phyloP scores from a whole-genome alignment of 2,329 filamentous ascomycete species.

The Furcasterigmium sp. region DNA sequence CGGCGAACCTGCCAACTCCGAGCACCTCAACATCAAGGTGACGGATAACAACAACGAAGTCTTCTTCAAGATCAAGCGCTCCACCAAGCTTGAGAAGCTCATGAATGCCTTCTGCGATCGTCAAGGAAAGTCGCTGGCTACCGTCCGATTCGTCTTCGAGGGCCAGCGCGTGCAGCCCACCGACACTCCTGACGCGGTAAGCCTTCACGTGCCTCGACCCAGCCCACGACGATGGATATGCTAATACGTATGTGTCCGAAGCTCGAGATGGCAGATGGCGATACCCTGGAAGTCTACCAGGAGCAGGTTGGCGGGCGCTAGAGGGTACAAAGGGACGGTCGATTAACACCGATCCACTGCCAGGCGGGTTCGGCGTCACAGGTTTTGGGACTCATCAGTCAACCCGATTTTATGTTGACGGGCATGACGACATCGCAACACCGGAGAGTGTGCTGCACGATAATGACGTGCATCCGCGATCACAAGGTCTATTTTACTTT shows the following conservation, averaged over 20 bases:
- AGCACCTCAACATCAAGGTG: conserved; percentile 98
- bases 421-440: no score
- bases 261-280: conserved; percentile 96
- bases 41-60: conserved; percentile 99
- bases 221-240: no score
- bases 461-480: no score
- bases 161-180: conserved; percentile 85
- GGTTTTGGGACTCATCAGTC: background rate
- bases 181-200: conserved; percentile 87
- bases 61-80: conserved; percentile 99
- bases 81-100: conserved; percentile 91
- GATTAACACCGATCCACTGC: no score
- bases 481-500: no score
- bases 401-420: no score
- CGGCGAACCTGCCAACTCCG: conserved; percentile 43
- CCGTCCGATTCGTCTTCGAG: conserved; percentile 93
- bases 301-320: conserved; percentile 81
- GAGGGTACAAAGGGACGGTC: background rate
- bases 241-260: conserved; percentile 31
- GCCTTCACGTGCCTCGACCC: conserved; percentile 22
- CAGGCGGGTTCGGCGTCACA: background rate
- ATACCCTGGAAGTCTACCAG: conserved; percentile 95
- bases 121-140: conserved; percentile 79
- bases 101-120: conserved; percentile 98
- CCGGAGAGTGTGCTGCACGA: no score